A percentile compares a stretch with the other conserved stretches of the same genome.
Evolutionary conservation across 2,329 filamentous ascomycete genomes (phyloP).

Genomic region (Ophiostoma fasciatum): DNA sequence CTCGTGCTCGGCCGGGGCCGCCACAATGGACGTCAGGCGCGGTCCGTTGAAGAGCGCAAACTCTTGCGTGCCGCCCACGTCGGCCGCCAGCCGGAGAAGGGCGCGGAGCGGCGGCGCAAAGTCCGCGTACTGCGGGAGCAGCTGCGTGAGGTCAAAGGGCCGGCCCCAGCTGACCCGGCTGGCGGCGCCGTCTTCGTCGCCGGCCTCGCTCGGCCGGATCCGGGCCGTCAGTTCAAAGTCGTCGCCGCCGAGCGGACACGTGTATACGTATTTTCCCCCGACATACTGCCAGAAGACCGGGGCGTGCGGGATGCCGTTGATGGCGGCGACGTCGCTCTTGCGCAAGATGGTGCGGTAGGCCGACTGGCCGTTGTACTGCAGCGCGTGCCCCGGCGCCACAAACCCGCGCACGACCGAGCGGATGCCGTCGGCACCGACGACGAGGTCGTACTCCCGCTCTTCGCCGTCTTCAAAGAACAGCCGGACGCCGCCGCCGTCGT

Average conservation of each 20-base stretch:
- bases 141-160: slow-evolving; percentile 10
- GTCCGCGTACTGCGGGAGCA: slow-evolving; percentile 15
- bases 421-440: slow-evolving; percentile 38
- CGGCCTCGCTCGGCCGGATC: slow-evolving; percentile 11
- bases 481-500: slow-evolving; percentile 19
- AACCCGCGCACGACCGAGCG: slow-evolving; percentile 22
- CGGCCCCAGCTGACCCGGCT: slow-evolving; percentile 19
- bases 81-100: slow-evolving; percentile 15
- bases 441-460: slow-evolving; percentile 25
- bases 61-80: slow-evolving; percentile 12
- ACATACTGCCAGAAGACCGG: slow-evolving; percentile 20
- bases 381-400: slow-evolving; percentile 26
- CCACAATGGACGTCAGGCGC: slow-evolving; percentile 16
- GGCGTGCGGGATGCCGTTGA: slow-evolving; percentile 17
- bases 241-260: slow-evolving; percentile 19
- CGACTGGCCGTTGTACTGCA: slow-evolving; percentile 27
- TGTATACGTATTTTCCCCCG: slow-evolving; percentile 18
- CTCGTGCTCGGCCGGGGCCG: not conserved
- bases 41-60: slow-evolving; percentile 18
- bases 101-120: slow-evolving; percentile 19
- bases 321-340: slow-evolving; percentile 13
- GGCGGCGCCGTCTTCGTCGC: slow-evolving; percentile 11
- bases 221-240: slow-evolving; percentile 21
- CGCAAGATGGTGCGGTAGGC: slow-evolving; percentile 20
- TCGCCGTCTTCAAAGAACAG: slow-evolving; percentile 31